These are phyloP conservation scores for Adansonia gregorii DNA, from an alignment of 441 rosid species.

Conservation along the genomic window DNA sequence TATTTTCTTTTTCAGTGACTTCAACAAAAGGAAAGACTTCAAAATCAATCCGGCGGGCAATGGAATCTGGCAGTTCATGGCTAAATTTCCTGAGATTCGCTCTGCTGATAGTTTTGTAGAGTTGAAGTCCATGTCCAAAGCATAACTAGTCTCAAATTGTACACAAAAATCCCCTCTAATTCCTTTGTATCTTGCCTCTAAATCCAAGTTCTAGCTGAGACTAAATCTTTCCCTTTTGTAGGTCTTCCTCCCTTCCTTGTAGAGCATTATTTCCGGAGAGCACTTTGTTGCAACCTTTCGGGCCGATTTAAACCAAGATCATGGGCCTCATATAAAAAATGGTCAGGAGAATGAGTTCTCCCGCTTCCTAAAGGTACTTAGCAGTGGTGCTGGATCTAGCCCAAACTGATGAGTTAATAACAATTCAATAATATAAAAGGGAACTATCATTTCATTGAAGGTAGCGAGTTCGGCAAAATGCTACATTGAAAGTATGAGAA, in stretches of 20 bases:
- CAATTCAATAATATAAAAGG: too few species aligned
- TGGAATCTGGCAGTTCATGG: not conserved
- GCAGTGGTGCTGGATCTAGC: not conserved
- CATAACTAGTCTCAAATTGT: not conserved
- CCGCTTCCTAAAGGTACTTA: not conserved
- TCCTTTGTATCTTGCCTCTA: not conserved
- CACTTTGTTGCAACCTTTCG: not conserved
- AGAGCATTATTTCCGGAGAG: not conserved
- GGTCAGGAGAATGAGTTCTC: not conserved
- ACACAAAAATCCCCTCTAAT: not conserved
- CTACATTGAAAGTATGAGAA: too few species aligned
- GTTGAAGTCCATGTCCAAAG: conserved; percentile 5
- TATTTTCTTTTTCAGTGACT: too few species aligned
- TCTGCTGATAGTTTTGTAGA: not conserved
- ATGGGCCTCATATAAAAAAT: not conserved
- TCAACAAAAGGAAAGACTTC: not conserved
- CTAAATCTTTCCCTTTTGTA: not conserved
- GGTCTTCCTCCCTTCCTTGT: not conserved
- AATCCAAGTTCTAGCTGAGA: not conserved
- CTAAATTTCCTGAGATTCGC: not conserved
- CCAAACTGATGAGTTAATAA: not conserved
- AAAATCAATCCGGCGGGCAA: not conserved
- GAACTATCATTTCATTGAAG: too few species aligned
- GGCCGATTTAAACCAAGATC: not conserved
- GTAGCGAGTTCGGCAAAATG: too few species aligned